Conservation (phyloP, 23 red algal species). For the Gracilaria domingensis region DNA sequence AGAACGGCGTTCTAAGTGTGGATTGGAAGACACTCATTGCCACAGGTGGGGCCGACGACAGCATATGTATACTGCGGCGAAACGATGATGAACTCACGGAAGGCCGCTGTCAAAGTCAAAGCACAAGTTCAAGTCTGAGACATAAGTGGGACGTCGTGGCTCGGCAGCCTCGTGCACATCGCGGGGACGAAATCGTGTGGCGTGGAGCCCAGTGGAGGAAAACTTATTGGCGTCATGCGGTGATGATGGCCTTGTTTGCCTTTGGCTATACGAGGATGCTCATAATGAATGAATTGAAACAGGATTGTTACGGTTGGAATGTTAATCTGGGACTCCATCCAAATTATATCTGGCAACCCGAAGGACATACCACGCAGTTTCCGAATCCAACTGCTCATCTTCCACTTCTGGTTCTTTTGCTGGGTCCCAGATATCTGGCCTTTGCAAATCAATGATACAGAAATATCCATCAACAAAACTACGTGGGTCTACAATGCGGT, state of each 20-base stretch:
- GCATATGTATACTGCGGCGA: conserved; percentile 65
- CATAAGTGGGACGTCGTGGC: conserved; percentile 46
- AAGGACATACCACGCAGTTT: conserved; percentile 56
- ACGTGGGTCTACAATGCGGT: conserved; percentile 46
- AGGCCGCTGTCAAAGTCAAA: not conserved
- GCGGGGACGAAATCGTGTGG: conserved; percentile 83
- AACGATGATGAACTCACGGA: not conserved
- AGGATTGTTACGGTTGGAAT: not conserved
- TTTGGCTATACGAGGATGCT: conserved; percentile 69
- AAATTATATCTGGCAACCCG: conserved; percentile 51
- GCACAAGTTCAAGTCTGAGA: not conserved
- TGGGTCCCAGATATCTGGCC: conserved; percentile 68
- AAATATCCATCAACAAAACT: conserved; percentile 63
- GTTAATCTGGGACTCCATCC: conserved; percentile 30
- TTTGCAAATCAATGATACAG: conserved; percentile 50
- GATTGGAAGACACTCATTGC: conserved; percentile 82
- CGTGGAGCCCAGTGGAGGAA: conserved; percentile 81
- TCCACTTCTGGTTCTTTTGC: conserved; percentile 62
- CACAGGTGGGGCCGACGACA: conserved; percentile 84
- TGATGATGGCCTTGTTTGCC: conserved; percentile 81
- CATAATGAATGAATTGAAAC: not conserved
- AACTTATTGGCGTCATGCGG: conserved; percentile 87
- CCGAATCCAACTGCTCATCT: conserved; percentile 32
- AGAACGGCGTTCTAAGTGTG: conserved; percentile 61
- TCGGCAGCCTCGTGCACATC: conserved; percentile 58